phyloP scores from a whole-genome alignment of 768 basidiomycete species.

The Lactifluus volemus region DNA sequence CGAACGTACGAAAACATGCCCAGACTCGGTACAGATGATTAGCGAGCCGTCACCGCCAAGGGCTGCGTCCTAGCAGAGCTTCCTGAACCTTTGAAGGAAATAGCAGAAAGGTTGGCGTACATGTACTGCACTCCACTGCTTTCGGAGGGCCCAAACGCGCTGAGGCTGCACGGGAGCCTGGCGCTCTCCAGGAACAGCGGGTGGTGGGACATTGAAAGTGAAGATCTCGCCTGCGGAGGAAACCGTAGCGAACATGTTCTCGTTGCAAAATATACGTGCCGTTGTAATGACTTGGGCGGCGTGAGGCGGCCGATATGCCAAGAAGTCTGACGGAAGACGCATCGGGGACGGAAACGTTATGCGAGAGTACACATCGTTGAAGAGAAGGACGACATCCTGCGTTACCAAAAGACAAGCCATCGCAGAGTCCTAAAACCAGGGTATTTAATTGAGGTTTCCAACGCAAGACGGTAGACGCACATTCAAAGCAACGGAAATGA shows the following conservation, averaged over 20 bases:
- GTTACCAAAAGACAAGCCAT: conserved; percentile 75
- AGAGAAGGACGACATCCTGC: conserved; percentile 76
- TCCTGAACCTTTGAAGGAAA: background rate
- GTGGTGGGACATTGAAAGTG: conserved; percentile 47
- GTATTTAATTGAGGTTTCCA: background rate
- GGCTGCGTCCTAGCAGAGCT: conserved; percentile 67
- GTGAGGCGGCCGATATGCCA: conserved; percentile 76
- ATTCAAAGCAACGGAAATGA: conserved; percentile 65
- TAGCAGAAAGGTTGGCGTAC: conserved; percentile 30
- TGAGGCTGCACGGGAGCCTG: conserved; percentile 59
- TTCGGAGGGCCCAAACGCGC: conserved; percentile 82
- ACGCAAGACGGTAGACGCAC: conserved; percentile 33
- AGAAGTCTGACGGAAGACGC: conserved; percentile 31
- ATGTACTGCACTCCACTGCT: conserved; percentile 76
- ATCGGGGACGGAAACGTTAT: conserved; percentile 65
- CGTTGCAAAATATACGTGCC: conserved; percentile 69
- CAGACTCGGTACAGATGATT: conserved; percentile 89
- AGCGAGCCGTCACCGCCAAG: conserved; percentile 81
- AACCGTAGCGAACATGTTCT: conserved; percentile 74
- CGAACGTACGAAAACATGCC: conserved; percentile 83
- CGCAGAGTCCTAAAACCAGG: conserved; percentile 55
- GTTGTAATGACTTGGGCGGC: conserved; percentile 62
- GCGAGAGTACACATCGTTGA: conserved; percentile 66
- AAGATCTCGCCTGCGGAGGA: conserved; percentile 88
- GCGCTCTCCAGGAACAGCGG: conserved; percentile 25